Conservation (phyloP, 805 yeast species). For the Wickerhamiella brachini region DNA sequence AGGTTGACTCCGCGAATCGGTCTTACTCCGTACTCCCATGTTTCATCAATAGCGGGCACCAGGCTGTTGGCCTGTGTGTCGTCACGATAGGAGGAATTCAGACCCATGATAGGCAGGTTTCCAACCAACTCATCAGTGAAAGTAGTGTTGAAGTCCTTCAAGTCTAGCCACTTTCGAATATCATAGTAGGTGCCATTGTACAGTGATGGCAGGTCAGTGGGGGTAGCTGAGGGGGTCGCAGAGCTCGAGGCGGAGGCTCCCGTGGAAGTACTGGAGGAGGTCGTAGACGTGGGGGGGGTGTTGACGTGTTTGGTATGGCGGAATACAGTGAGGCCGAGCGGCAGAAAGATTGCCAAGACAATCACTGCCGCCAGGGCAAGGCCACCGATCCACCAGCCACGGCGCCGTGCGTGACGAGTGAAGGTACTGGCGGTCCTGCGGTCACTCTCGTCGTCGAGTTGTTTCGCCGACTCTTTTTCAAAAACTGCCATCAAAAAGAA, state of each 20-base stretch:
- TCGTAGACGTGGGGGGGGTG: neutral
- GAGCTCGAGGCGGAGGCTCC: no score
- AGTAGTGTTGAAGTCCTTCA: slow-evolving; percentile 23
- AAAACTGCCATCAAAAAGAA: neutral
- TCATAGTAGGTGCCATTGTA: slow-evolving; percentile 19
- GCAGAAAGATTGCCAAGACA: neutral
- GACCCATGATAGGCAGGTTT: slow-evolving; percentile 25
- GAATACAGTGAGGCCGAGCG: neutral
- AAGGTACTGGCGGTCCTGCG: neutral
- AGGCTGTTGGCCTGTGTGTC: slow-evolving; percentile 16
- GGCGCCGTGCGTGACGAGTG: neutral
- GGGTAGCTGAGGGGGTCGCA: neutral
- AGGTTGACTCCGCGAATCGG: slow-evolving; percentile 56
- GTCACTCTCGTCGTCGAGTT: neutral
- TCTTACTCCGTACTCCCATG: slow-evolving; percentile 18
- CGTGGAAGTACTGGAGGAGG: neutral
- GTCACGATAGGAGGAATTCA: slow-evolving; percentile 23
- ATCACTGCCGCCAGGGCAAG: neutral
- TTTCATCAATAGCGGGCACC: slow-evolving; percentile 21
- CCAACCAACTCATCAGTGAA: slow-evolving; percentile 24
- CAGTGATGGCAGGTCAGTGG: slow-evolving; percentile 10
- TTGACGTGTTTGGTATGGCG: neutral
- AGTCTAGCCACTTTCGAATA: slow-evolving; percentile 23
- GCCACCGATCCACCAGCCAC: neutral
- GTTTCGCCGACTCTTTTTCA: neutral